Percentiles rank a stretch among this genome's conserved stretches.
Conservation (phyloP, 1,139 yeast species). For the Magnusiomyces magnusii region DNA sequence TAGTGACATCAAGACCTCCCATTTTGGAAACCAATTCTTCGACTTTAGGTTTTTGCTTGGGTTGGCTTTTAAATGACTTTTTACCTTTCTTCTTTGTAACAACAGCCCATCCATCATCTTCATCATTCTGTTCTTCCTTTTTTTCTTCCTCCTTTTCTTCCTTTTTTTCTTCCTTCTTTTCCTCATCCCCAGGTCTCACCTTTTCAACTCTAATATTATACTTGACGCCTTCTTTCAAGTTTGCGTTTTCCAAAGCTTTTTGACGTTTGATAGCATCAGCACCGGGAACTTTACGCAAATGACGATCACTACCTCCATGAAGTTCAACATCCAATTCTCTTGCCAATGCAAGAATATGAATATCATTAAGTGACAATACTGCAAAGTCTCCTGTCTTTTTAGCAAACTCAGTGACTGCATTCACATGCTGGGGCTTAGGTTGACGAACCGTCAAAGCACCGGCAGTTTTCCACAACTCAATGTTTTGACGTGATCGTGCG, state of each 20-base stretch:
- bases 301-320: conserved; percentile 42
- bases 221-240: conserved; percentile 10
- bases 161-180: conserved; percentile 17
- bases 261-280: not conserved
- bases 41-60: not conserved
- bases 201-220: conserved; percentile 12
- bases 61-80: conserved; percentile 9
- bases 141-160: conserved; percentile 21
- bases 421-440: conserved; percentile 59
- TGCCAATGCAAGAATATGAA: conserved; percentile 84
- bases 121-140: conserved; percentile 24
- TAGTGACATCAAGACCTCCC: conserved; percentile 13
- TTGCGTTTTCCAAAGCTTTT: conserved; percentile 5
- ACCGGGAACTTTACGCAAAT: conserved; percentile 42
- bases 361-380: conserved; percentile 83
- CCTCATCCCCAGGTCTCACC: conserved; percentile 9
- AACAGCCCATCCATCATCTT: conserved; percentile 31
- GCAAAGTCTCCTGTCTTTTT: conserved; percentile 84
- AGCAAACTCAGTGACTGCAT: conserved; percentile 66
- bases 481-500: conserved; percentile 71
- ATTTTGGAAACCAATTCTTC: conserved; percentile 8
- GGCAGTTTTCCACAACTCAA: conserved; percentile 56
- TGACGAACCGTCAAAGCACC: conserved; percentile 50
- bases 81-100: conserved; percentile 22
- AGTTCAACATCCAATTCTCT: conserved; percentile 75